Conservation (phyloP, 2,329 filamentous ascomycete genomes). For the Leptosphaerulina australis region DNA sequence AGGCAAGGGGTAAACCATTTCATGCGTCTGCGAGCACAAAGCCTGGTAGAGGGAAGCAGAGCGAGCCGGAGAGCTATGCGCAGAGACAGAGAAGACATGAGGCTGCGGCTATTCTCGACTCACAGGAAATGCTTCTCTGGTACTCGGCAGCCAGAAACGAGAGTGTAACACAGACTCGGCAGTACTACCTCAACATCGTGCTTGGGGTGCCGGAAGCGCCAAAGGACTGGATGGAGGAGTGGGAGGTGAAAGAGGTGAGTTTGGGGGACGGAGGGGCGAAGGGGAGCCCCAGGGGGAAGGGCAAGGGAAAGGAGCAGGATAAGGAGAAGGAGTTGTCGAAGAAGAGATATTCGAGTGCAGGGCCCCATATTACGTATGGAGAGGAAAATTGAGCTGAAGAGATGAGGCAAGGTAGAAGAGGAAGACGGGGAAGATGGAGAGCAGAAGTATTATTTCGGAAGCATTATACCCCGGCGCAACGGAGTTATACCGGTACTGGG, state of each 20-base stretch:
- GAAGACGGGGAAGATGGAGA: conserved; percentile 9
- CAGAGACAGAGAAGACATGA: conserved; percentile 34
- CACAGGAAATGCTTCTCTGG: conserved; percentile 48
- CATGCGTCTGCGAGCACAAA: too few species aligned
- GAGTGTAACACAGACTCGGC: conserved; percentile 42
- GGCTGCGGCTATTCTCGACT: conserved; percentile 44
- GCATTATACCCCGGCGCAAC: conserved; percentile 21
- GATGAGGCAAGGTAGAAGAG: conserved; percentile 3
- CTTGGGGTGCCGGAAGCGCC: conserved; percentile 28
- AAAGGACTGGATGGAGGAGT: conserved; percentile 27
- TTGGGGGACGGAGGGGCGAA: conserved; percentile 27
- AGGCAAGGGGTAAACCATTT: conserved; percentile 34
- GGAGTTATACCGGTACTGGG: too few species aligned
- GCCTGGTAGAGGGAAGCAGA: not conserved
- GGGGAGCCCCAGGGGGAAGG: conserved; percentile 23
- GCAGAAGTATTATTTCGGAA: not conserved
- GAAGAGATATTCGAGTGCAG: conserved; percentile 16
- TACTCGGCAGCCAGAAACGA: conserved; percentile 40
- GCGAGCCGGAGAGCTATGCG: conserved; percentile 34
- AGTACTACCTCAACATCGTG: conserved; percentile 41
- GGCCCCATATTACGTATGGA: not conserved
- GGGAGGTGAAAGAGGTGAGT: conserved; percentile 16
- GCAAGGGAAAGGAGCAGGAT: conserved; percentile 16
- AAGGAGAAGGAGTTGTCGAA: conserved; percentile 3
- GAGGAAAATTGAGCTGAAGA: not conserved